Conservation (phyloP, 495 filamentous ascomycete species). For the Penicillium soppii region DNA sequence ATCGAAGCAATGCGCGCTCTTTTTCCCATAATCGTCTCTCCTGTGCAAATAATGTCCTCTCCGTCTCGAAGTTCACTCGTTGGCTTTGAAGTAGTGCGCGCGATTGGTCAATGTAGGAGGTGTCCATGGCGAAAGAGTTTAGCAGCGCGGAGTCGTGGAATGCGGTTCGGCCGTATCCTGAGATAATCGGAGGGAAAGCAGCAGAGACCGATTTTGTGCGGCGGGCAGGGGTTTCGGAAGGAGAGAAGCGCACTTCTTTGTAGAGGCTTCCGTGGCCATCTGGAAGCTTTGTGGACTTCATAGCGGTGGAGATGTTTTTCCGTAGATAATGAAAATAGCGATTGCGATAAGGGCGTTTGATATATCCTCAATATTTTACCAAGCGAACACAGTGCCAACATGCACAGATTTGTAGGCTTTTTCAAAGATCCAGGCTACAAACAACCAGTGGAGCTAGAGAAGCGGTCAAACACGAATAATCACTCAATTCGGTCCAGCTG, state of each 20-base stretch:
- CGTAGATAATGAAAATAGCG: background rate
- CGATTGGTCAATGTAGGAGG: conserved; percentile 40
- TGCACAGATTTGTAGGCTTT: background rate
- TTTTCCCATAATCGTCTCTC: conserved; percentile 44
- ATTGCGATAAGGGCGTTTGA: background rate
- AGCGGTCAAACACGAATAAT: conserved; percentile 6
- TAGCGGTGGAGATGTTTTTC: conserved; percentile 14
- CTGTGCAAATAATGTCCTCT: conserved; percentile 38
- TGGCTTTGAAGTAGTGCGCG: conserved; percentile 44
- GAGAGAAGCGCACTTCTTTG: conserved; percentile 52
- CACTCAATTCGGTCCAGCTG: background rate
- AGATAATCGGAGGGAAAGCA: conserved; percentile 25
- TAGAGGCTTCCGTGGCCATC: conserved; percentile 44
- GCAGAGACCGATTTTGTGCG: conserved; percentile 41
- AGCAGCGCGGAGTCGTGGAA: conserved; percentile 5
- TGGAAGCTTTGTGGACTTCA: conserved; percentile 33
- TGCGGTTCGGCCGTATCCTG: conserved; percentile 15
- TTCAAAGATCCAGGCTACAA: background rate
- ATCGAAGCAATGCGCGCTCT: conserved; percentile 37
- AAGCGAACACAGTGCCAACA: background rate
- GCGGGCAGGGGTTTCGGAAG: conserved; percentile 38
- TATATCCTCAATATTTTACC: background rate
- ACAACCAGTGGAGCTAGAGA: background rate
- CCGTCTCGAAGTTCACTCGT: conserved; percentile 35
- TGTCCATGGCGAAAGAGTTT: conserved; percentile 19